Percentiles rank a stretch among this genome's conserved stretches.
Conservation (phyloP, 2,329 filamentous ascomycete species). For the Sporothrix dimorphospora region DNA sequence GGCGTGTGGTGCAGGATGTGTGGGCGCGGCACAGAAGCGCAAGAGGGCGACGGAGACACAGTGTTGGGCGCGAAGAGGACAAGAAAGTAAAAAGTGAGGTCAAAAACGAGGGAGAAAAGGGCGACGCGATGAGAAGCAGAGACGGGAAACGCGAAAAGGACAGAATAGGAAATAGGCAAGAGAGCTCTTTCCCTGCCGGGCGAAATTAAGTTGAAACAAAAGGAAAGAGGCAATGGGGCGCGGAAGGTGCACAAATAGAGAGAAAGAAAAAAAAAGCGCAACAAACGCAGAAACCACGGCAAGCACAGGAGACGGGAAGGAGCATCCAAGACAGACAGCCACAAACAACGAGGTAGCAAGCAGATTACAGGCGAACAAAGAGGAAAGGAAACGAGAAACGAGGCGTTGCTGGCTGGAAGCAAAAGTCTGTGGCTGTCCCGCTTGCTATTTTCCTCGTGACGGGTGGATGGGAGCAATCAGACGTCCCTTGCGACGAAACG, state of each 20-base stretch:
- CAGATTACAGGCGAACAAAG: neutral
- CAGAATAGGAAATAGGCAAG: slow-evolving; percentile 5
- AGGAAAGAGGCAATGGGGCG: neutral
- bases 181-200: slow-evolving; percentile 16
- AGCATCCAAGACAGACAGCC: slow-evolving; percentile 14
- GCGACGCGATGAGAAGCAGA: slow-evolving; percentile 16
- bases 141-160: slow-evolving; percentile 17
- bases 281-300: neutral
- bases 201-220: neutral
- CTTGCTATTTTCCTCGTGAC: neutral
- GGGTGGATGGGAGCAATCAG: slow-evolving; percentile 8
- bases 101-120: slow-evolving; percentile 13
- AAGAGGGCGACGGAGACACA: neutral
- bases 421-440: neutral
- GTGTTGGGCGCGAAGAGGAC: neutral
- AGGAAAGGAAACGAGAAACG: neutral
- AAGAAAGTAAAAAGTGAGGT: neutral
- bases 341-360: neutral
- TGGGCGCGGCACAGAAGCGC: neutral
- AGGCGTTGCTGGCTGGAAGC: neutral
- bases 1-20: neutral
- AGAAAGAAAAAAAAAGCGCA: slow-evolving; percentile 11
- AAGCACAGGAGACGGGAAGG: neutral
- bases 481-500: neutral
- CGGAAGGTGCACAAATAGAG: slow-evolving; percentile 1